These are phyloP conservation scores for Kalanchoe fedtschenkoi DNA, from an alignment of 164 flowering plant species.

Conservation along the genomic window DNA sequence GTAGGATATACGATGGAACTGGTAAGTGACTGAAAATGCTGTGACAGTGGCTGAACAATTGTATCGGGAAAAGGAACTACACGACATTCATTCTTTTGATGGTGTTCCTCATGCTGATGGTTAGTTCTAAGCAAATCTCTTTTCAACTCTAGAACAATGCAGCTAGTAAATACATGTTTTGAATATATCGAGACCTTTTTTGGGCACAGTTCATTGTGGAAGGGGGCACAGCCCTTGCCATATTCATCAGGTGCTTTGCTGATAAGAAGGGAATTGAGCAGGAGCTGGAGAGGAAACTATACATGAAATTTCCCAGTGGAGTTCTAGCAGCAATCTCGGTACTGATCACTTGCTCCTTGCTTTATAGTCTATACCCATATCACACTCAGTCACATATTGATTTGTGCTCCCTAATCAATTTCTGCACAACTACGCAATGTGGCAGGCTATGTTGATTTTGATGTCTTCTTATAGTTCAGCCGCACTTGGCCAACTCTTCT, in stretches of 20 bases:
- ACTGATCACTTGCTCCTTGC: slow-evolving; percentile 9
- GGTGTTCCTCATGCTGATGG: slow-evolving; percentile 70
- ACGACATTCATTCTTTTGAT: slow-evolving; percentile 80
- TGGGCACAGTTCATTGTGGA: slow-evolving; percentile 54
- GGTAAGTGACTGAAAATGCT: slow-evolving; percentile 9
- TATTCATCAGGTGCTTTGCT: slow-evolving; percentile 78
- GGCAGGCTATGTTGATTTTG: slow-evolving; percentile 53
- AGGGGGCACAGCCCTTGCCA: slow-evolving; percentile 78
- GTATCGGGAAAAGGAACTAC: slow-evolving; percentile 87
- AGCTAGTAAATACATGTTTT: background rate
- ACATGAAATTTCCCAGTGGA: slow-evolving; percentile 62
- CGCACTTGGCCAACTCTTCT: slow-evolving; percentile 91
- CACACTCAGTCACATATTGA: background rate
- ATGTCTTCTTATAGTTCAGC: slow-evolving; percentile 67
- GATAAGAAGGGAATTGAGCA: slow-evolving; percentile 58
- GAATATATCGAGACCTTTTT: background rate
- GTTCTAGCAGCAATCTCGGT: slow-evolving; percentile 74
- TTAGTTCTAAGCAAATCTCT: slow-evolving; percentile 19
- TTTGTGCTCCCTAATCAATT: slow-evolving; percentile 8
- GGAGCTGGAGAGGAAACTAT: slow-evolving; percentile 45
- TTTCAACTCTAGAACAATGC: background rate
- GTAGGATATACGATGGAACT: background rate
- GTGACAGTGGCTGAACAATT: slow-evolving; percentile 90
- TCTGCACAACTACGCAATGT: slow-evolving; percentile 1
- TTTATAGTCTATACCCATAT: background rate